Conservation (phyloP, 768 basidiomycete genomes). For the Psilocybe cubensis region DNA sequence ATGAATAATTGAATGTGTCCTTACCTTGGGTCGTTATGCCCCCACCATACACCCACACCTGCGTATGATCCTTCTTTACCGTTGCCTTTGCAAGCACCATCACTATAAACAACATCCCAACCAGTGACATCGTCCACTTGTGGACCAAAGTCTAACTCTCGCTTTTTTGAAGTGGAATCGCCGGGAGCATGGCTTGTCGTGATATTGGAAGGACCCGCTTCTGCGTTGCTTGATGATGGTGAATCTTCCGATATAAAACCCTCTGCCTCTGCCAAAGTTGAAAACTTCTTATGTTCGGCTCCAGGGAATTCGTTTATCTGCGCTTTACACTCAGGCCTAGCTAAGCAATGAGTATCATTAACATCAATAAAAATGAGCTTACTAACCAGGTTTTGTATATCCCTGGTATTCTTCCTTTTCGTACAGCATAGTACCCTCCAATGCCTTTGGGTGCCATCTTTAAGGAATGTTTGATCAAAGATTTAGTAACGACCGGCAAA, state of each 20-base stretch:
- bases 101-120: conserved; percentile 72
- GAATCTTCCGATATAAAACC: conserved; percentile 44
- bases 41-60: conserved; percentile 94
- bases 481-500: not conserved
- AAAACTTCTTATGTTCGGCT: conserved; percentile 73
- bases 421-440: conserved; percentile 74
- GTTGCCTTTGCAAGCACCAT: conserved; percentile 88
- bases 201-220: conserved; percentile 9
- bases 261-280: conserved; percentile 56
- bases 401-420: conserved; percentile 62
- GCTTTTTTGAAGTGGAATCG: conserved; percentile 36
- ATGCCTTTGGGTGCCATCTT: conserved; percentile 34
- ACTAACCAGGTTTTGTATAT: conserved; percentile 73
- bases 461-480: not conserved
- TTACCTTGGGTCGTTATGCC: conserved; percentile 63
- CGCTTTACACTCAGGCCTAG: conserved; percentile 73
- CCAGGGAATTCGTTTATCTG: conserved; percentile 69
- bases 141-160: conserved; percentile 29
- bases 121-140: conserved; percentile 33
- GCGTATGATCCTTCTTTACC: conserved; percentile 69
- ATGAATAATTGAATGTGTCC: not conserved
- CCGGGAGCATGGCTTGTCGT: no score
- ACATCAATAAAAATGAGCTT: not conserved
- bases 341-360: not conserved
- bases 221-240: conserved; percentile 1